Evolutionary conservation across 371 early-diverging fungal genomes (phyloP).

Genomic region (Parasitella parasitica): DNA sequence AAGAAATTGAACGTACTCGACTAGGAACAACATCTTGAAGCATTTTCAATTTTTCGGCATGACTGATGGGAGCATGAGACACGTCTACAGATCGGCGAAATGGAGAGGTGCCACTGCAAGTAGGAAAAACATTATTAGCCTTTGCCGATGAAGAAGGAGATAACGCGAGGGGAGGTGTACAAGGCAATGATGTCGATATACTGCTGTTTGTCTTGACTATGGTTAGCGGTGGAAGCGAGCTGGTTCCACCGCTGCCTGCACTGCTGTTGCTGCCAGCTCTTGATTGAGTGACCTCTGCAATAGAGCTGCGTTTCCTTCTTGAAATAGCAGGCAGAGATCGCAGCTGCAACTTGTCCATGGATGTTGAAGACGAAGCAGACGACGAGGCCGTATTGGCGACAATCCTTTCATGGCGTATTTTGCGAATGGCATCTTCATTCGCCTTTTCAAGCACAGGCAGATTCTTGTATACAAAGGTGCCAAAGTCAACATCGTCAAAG

Average conservation of each 20-base stretch:
- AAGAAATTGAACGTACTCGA: constrained; percentile 17
- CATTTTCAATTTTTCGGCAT: constrained; percentile 7
- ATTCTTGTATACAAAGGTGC: constrained; percentile 91
- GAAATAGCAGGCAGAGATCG: constrained; percentile 19
- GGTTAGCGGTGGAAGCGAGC: neutral
- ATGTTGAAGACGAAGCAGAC: neutral
- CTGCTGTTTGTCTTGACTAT: neutral
- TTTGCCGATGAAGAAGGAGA: constrained; percentile 12
- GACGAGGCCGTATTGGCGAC: constrained; percentile 10
- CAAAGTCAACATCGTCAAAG: constrained; percentile 72
- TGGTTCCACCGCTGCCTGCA: too few species aligned
- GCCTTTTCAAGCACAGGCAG: constrained; percentile 85
- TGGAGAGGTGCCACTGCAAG: neutral
- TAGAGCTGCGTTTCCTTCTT: constrained; percentile 20
- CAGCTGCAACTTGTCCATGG: neutral
- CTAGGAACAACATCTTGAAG: neutral
- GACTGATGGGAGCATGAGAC: constrained; percentile 8
- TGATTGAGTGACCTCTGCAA: constrained; percentile 7
- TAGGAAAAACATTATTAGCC: neutral
- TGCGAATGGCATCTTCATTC: constrained; percentile 79
- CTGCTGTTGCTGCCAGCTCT: neutral
- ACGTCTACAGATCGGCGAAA: constrained; percentile 20
- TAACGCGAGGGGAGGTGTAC: constrained; percentile 6
- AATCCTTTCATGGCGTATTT: constrained; percentile 56
- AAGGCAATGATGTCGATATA: constrained; percentile 10